Evolutionary conservation across 2,329 filamentous ascomycete species (phyloP).

Genomic region (Xylariaceae sp.): DNA sequence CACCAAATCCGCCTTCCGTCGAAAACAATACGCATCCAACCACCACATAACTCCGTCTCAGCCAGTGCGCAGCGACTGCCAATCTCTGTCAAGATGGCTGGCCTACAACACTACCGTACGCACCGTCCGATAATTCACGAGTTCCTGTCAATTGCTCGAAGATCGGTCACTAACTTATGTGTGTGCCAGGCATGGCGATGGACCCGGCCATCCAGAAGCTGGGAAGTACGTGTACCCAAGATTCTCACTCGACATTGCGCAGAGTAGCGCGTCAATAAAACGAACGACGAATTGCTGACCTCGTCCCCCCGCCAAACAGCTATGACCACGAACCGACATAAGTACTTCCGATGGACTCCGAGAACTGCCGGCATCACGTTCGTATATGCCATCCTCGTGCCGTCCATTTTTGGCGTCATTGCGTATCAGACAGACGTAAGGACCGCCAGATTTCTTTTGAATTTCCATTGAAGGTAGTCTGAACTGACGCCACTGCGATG

Average conservation of each 20-base stretch:
- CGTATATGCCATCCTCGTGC: slow-evolving; percentile 76
- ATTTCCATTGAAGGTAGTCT: neutral
- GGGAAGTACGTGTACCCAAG: slow-evolving; percentile 46
- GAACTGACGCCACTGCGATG: slow-evolving; percentile 20
- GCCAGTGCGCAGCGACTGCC: slow-evolving; percentile 30
- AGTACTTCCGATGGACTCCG: slow-evolving; percentile 93
- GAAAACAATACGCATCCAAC: slow-evolving; percentile 1
- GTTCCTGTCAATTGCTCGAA: neutral
- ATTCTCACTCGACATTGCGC: neutral
- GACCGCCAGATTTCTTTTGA: slow-evolving; percentile 35
- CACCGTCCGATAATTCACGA: neutral
- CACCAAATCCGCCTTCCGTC: too few relatives aligned
- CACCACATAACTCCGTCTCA: slow-evolving; percentile 23
- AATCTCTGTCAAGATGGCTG: slow-evolving; percentile 48
- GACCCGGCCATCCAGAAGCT: slow-evolving; percentile 56
- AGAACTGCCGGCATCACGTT: slow-evolving; percentile 81
- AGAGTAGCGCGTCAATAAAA: neutral
- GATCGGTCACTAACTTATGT: slow-evolving; percentile 37
- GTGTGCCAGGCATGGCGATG: slow-evolving; percentile 49
- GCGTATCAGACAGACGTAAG: slow-evolving; percentile 87
- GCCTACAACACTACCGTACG: slow-evolving; percentile 52
- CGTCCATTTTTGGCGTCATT: slow-evolving; percentile 70
- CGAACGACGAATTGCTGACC: neutral
- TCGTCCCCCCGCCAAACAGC: slow-evolving; percentile 55
- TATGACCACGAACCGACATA: slow-evolving; percentile 83